Evolutionary conservation across 2,329 filamentous ascomycete species (phyloP), one percentile per base, ranked within the genome.

Genomic region (Fusarium xyrophilum): DNA sequence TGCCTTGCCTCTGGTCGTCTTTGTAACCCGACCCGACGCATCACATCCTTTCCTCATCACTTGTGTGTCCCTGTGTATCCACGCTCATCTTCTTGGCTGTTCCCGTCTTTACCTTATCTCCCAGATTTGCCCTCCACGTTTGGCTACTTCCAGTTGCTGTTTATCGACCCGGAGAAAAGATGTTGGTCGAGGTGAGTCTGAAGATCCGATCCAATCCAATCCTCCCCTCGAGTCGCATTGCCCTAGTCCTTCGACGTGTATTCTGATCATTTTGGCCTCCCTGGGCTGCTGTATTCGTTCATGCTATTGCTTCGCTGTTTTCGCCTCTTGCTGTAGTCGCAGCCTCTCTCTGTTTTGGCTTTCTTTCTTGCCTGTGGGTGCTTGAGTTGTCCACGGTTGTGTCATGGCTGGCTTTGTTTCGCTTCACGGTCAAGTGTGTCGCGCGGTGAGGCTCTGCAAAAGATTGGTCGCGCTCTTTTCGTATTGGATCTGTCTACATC

Each of bases 101-200:
- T 63, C 43, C 43, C 43, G 19, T 21, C 40, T 60, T 57, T 42
- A 50, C 54, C 60, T 61, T 44, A 47, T 56, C 63, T 61, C 43
- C 38, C 46, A 38, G 46, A 61, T 40, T 7, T 44, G 42, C 50
- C 59, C 46, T 52, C 42, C 35, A 36, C 32, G 30, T 62, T 46
- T 39, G 43, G 38, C 47, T n/a, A 50, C 54, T 39, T 56, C 39
- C 62, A 60, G 60, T 65, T 55, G 60, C 39, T 64, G 53, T 56
- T 56, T 60, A 28, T 48, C 33, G 55, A 43, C 46, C 14, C n/a
- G 32, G 56, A 63, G 62, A 42, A 48, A 67, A 69, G 56, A 78
- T 79, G 77, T 75, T 79, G 76, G 76, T 78, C 60, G 77, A 79
- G 73, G 77, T 79, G 72, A 77, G 77, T 78, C 59, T 60, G 55